phyloP scores from a whole-genome alignment of 2,329 filamentous ascomycete species.

The Nemania abortiva region DNA sequence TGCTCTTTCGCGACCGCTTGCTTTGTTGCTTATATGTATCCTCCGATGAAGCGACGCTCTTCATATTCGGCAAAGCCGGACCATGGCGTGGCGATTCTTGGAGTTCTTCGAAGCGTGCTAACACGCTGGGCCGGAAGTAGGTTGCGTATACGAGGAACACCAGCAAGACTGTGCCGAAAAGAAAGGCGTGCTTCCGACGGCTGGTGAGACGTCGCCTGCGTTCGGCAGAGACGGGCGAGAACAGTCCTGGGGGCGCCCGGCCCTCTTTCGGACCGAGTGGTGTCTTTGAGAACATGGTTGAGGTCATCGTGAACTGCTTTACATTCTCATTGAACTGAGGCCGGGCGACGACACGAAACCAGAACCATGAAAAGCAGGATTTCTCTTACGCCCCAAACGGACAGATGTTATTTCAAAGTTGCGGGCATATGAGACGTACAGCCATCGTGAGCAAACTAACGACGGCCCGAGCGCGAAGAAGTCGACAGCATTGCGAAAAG shows the following conservation, averaged over 20 bases:
- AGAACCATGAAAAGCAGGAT: neutral
- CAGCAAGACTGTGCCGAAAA: constrained; percentile 22
- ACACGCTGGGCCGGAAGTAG: constrained; percentile 4
- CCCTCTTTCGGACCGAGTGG: constrained; percentile 40
- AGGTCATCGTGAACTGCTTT: constrained; percentile 19
- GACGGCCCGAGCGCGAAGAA: neutral
- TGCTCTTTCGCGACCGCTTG: neutral
- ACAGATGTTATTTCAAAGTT: constrained; percentile 13
- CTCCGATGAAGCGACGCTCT: neutral
- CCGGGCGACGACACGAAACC: neutral
- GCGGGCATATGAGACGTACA: neutral
- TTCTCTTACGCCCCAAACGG: neutral
- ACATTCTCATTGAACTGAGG: constrained; percentile 2
- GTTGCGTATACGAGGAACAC: constrained; percentile 25
- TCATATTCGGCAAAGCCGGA: neutral
- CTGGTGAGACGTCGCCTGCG: constrained; percentile 30
- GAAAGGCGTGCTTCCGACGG: constrained; percentile 16
- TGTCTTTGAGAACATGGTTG: constrained; percentile 21
- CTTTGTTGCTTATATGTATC: neutral
- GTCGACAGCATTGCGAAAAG: constrained; percentile 9
- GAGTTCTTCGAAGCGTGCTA: constrained; percentile 8
- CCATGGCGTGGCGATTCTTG: neutral
- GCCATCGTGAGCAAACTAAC: constrained; percentile 18
- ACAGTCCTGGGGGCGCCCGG: constrained; percentile 33
- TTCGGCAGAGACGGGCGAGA: constrained; percentile 21